Base-by-base conservation (phyloP, 208 protist genomes). In the Trichomonas tenax region DNA sequence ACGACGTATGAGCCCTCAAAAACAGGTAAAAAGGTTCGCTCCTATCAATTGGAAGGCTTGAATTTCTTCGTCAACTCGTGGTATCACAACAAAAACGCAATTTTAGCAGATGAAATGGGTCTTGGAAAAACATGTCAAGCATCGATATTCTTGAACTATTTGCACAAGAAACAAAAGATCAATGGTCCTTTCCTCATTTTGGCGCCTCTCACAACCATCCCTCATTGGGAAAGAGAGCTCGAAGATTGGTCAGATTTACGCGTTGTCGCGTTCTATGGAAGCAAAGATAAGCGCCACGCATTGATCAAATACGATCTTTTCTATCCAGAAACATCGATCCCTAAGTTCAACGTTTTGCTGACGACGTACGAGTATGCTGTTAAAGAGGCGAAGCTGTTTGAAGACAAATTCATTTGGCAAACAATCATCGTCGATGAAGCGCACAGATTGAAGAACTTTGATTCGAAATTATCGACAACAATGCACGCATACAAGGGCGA, bases 71-170 rank as follows among this genome's bases (percentile, higher is more conserved):
- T 90, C 0, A 96, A 96, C 45, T 97, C 84, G n/a, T 97, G 97
- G 97, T 72, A 63, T 44, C 48, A 96, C 31, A 23, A 63, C n/a
- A 21, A 86, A n/a, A 97, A 96, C 34, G 96, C 96, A 4, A 97
- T 97, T 96, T 95, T 97, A 11, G 97, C 97, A 8, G 97, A 97
- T 96, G 97, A 97, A 96, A 97, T 97, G 97, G 97, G 96, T 51
- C 36, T 97, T 15, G 96, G 96, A n/a, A 97, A 97, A 41, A 97
- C 96, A 31, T 96, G 96, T 26, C 97, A 97, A 41, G 31, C 81
- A 26, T 36, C 63, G 2, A 82, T 95, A 23, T 58, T 96, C 72
- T 34, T 95, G 0, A 58, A 95, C 23, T 40, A 72, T 23, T 34
- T 95, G 0, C 10, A 34, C 15, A 41, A 58, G 23, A 58, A 34